Conservation (phyloP, 1,284 basidiomycete genomes). For the Microbotryum intermedium region DNA sequence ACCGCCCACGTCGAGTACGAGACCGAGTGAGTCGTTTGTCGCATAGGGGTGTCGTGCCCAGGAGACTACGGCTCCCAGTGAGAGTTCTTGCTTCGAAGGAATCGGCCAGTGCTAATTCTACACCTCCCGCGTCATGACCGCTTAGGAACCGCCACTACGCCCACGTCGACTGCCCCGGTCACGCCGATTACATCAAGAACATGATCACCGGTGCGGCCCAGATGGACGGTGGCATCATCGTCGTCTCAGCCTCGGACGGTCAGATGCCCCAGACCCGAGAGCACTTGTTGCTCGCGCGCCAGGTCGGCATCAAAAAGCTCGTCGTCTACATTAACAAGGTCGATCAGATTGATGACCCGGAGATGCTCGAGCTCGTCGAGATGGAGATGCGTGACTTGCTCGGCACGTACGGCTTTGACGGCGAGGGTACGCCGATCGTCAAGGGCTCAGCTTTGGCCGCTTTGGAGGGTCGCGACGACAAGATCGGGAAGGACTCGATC, state of each 20-base stretch:
- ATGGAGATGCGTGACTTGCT: constrained; percentile 99
- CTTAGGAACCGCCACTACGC: constrained; percentile 75
- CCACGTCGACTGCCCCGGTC: constrained; percentile 97
- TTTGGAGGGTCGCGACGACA: constrained; percentile 71
- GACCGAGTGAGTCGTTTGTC: constrained; percentile 46
- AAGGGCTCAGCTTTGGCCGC: constrained; percentile 95
- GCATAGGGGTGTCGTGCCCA: not conserved
- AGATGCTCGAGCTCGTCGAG: constrained; percentile 99
- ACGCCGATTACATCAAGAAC: constrained; percentile 60
- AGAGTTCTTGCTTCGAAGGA: no score
- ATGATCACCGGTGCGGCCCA: constrained; percentile 99
- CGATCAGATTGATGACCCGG: constrained; percentile 89
- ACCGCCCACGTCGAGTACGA: constrained; percentile 94
- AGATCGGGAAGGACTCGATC: constrained; percentile 76
- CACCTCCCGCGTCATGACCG: no score
- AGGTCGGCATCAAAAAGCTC: constrained; percentile 96
- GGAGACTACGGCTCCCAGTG: no score
- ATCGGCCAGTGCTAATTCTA: not conserved
- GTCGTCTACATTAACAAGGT: constrained; percentile 99
- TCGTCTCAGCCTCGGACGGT: constrained; percentile 97
- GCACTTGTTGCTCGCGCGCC: constrained; percentile 92
- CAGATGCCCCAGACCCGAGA: constrained; percentile 99
- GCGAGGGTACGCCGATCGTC: constrained; percentile 92
- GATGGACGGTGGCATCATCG: constrained; percentile 51
- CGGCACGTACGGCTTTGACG: constrained; percentile 76